Conservation (phyloP, 1,284 basidiomycete genomes). For the Pseudomicrostroma phylloplanum region DNA sequence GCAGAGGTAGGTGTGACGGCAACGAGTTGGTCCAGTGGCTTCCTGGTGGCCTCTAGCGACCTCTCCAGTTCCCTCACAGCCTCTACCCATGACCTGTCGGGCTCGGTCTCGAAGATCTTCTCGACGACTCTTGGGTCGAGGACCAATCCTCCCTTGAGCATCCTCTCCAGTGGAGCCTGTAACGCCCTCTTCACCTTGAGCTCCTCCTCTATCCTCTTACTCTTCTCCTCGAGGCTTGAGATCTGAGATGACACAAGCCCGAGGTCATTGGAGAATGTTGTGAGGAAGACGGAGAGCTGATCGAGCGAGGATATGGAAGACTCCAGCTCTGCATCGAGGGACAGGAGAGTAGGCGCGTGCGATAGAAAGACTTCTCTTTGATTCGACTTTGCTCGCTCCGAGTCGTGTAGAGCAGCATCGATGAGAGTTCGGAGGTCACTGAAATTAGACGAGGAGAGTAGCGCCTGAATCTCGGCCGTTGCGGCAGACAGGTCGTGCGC, state of each 20-base stretch:
- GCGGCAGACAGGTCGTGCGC: neutral
- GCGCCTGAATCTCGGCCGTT: neutral
- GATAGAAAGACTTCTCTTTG: slow-evolving; percentile 9
- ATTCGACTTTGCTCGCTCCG: neutral
- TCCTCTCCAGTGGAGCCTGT: slow-evolving; percentile 73
- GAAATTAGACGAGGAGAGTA: neutral
- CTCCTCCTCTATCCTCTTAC: slow-evolving; percentile 78
- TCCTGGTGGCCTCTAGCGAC: slow-evolving; percentile 60
- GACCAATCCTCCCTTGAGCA: slow-evolving; percentile 67
- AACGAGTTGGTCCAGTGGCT: slow-evolving; percentile 55
- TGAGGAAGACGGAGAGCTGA: slow-evolving; percentile 80
- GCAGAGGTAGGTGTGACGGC: slow-evolving; percentile 1
- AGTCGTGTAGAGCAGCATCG: neutral
- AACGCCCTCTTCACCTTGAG: slow-evolving; percentile 76
- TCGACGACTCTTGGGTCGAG: slow-evolving; percentile 74
- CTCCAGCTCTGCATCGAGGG: slow-evolving; percentile 63
- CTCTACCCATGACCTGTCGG: slow-evolving; percentile 63
- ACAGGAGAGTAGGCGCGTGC: slow-evolving; percentile 16
- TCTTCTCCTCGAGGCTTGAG: slow-evolving; percentile 79
- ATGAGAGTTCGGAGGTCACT: neutral
- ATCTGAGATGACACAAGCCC: slow-evolving; percentile 91
- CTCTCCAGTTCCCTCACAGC: slow-evolving; percentile 73
- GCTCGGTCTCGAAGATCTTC: slow-evolving; percentile 75
- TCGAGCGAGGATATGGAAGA: slow-evolving; percentile 60
- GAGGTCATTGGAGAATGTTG: slow-evolving; percentile 89